Evolutionary conservation across 1,284 basidiomycete genomes (phyloP).

Genomic region (Coniferiporia sulphurascens): DNA sequence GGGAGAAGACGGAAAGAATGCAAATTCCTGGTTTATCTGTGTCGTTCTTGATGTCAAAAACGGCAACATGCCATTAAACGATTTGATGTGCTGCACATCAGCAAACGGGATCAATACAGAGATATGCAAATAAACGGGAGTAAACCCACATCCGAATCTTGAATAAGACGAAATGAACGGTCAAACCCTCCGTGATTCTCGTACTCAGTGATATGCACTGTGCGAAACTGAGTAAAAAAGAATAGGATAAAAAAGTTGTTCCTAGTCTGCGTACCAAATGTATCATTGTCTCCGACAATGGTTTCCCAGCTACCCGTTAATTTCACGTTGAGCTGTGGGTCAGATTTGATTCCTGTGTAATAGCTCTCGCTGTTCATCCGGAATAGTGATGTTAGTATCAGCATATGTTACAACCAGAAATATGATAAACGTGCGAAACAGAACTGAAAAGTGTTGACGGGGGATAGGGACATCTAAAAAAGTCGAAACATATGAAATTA

Average conservation of each 20-base stretch:
- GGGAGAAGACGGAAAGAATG: constrained; percentile 86
- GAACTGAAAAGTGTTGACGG: not conserved
- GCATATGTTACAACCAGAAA: not conserved
- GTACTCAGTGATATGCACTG: constrained; percentile 81
- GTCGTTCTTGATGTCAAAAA: constrained; percentile 64
- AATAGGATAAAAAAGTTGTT: not conserved
- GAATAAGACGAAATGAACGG: constrained; percentile 57
- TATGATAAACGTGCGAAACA: not conserved
- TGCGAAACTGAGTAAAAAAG: constrained; percentile 1
- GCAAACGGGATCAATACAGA: not conserved
- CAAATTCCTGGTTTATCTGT: constrained; percentile 89
- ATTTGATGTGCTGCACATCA: constrained; percentile 48
- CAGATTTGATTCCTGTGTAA: constrained; percentile 72
- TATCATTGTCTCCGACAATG: constrained; percentile 82
- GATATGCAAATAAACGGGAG: not conserved
- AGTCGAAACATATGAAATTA: not conserved
- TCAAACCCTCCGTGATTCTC: constrained; percentile 87
- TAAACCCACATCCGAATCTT: constrained; percentile 50
- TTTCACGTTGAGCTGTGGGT: constrained; percentile 73
- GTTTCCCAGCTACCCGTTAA: constrained; percentile 91
- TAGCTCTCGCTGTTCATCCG: constrained; percentile 59
- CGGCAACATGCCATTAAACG: constrained; percentile 67
- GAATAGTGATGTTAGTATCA: not conserved
- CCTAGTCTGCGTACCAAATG: constrained; percentile 49
- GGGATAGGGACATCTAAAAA: not conserved